Conservation (phyloP, 2,329 filamentous ascomycete species). For the Fusarium anguioides region DNA sequence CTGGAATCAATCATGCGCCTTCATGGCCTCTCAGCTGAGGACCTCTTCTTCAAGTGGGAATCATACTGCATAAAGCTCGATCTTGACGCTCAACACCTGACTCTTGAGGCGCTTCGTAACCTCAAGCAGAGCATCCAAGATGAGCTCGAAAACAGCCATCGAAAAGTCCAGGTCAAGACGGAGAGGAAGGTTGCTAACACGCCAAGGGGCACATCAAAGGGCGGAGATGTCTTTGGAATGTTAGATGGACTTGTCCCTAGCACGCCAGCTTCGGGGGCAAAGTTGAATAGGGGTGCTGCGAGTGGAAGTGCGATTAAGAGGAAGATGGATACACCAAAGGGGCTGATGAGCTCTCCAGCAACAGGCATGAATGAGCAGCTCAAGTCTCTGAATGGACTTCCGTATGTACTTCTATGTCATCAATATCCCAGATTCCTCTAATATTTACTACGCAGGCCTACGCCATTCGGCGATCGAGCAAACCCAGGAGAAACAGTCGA, state of each 20-base stretch:
- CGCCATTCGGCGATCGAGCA: conserved; percentile 75
- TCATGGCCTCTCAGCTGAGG: conserved; percentile 82
- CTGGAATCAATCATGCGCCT: conserved; percentile 87
- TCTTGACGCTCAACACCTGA: conserved; percentile 74
- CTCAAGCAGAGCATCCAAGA: conserved; percentile 92
- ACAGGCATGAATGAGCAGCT: conserved; percentile 50
- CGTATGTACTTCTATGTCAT: conserved; percentile 39
- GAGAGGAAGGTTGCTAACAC: conserved; percentile 72
- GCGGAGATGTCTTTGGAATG: conserved; percentile 85
- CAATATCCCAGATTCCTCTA: not conserved
- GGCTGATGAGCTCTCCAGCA: conserved; percentile 50
- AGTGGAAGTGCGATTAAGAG: conserved; percentile 48
- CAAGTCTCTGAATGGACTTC: conserved; percentile 45
- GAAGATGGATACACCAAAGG: conserved; percentile 47
- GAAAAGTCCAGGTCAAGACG: conserved; percentile 70
- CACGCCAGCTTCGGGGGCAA: conserved; percentile 62
- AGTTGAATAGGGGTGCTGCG: conserved; percentile 54
- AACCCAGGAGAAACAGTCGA: conserved; percentile 87
- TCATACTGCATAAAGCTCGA: conserved; percentile 97
- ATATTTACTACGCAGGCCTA: conserved; percentile 33
- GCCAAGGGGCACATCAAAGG: conserved; percentile 66
- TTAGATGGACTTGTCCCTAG: conserved; percentile 76
- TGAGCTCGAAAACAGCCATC: conserved; percentile 79
- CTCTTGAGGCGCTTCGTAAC: conserved; percentile 76
- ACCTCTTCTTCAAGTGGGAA: conserved; percentile 99